phyloP scores from a whole-genome alignment of 2,329 filamentous ascomycete genomes.

The Davidsoniella neocaledoniae region DNA sequence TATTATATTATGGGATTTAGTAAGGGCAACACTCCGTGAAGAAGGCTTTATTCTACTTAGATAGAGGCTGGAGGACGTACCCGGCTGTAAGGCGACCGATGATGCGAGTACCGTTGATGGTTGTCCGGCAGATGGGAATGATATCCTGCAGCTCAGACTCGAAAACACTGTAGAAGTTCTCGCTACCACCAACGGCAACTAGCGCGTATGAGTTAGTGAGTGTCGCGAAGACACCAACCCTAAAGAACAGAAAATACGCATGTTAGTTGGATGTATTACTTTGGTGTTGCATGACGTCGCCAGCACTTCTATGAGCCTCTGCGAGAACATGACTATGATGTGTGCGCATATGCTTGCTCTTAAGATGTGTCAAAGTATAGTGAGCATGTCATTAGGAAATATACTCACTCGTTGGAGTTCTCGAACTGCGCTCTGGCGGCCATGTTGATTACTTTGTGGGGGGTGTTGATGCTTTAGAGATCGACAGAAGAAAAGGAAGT shows the following conservation, averaged over 20 bases:
- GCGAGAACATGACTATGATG: too few species aligned
- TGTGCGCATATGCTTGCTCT: neutral
- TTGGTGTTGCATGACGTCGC: neutral
- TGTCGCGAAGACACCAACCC: constrained; percentile 90
- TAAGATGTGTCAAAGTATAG: neutral
- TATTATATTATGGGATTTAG: neutral
- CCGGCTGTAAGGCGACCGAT: constrained; percentile 89
- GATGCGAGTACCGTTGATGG: constrained; percentile 91
- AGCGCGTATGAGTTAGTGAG: constrained; percentile 96
- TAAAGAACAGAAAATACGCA: constrained; percentile 23
- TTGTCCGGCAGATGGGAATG: constrained; percentile 90
- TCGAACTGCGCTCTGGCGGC: constrained; percentile 63
- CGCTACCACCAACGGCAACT: constrained; percentile 82
- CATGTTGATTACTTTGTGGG: constrained; percentile 27
- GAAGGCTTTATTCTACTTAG: neutral
- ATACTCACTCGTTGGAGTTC: constrained; percentile 72
- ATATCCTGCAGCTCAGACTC: constrained; percentile 95
- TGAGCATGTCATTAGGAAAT: neutral
- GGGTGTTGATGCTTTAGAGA: too few species aligned
- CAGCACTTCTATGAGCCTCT: too few species aligned
- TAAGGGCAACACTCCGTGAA: neutral
- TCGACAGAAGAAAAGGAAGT: neutral
- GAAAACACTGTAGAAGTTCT: constrained; percentile 99
- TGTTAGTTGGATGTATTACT: neutral
- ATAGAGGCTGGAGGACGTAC: constrained; percentile 29